phyloP scores from a whole-genome alignment of 345 rosid species.

The Aegle marmelos region DNA sequence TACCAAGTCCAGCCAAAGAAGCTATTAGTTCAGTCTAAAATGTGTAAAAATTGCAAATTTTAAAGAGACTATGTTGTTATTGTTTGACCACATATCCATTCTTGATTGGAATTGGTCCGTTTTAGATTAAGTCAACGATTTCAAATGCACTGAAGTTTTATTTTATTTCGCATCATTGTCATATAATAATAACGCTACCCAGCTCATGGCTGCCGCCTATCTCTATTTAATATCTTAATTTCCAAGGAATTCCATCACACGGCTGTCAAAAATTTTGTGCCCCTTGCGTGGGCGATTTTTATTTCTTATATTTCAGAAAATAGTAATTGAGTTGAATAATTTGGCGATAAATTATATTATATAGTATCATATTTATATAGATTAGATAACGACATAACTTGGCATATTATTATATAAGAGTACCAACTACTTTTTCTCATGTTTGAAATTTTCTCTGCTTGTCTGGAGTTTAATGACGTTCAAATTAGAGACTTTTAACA shows the following conservation, averaged over 20 bases:
- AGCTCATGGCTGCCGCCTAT: neutral
- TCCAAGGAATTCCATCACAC: too few relatives aligned
- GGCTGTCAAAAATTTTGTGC: too few relatives aligned
- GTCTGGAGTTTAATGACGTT: neutral
- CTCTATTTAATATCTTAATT: too few relatives aligned
- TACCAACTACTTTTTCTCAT: neutral
- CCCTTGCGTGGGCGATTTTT: too few relatives aligned
- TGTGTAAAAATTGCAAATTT: too few relatives aligned
- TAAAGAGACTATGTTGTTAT: neutral
- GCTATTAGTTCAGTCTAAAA: too few relatives aligned
- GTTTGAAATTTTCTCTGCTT: neutral
- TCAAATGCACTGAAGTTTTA: neutral
- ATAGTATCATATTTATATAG: too few relatives aligned
- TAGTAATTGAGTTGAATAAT: too few relatives aligned
- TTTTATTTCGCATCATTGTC: neutral
- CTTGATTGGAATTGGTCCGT: neutral
- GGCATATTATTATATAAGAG: neutral
- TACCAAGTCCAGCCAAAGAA: neutral
- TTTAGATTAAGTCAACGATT: neutral
- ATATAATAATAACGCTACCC: neutral
- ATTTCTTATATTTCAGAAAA: too few relatives aligned
- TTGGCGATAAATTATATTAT: too few relatives aligned
- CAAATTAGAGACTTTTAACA: neutral
- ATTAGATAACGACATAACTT: too few relatives aligned
- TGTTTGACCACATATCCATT: neutral